Conservation (phyloP, 176 grass and related monocot species). For the Carex littledalei region DNA sequence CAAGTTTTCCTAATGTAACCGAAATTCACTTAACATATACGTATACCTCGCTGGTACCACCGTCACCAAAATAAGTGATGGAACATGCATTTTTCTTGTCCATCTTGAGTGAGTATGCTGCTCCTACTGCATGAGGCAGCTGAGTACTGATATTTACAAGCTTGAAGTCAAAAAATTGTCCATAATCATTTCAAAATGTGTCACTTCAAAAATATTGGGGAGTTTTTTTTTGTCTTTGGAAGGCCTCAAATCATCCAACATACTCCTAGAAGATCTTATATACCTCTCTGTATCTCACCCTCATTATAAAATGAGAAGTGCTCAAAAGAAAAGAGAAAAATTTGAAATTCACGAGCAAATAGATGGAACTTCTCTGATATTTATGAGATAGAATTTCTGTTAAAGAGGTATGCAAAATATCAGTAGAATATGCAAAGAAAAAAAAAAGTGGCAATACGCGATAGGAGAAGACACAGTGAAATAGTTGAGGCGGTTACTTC, state of each 20-base stretch:
- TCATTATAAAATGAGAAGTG: neutral
- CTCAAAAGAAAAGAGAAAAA: neutral
- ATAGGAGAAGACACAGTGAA: conserved; percentile 90
- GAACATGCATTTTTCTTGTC: conserved; percentile 74
- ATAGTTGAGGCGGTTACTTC: conserved; percentile 82
- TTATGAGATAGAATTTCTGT: neutral
- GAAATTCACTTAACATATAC: neutral
- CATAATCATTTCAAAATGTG: neutral
- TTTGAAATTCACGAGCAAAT: neutral
- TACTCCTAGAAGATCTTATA: neutral
- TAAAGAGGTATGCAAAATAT: neutral
- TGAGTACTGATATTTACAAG: conserved; percentile 55
- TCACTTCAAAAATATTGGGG: neutral
- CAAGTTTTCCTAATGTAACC: neutral
- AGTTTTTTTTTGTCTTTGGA: neutral
- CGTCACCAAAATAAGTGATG: conserved; percentile 86
- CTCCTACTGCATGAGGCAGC: conserved; percentile 92
- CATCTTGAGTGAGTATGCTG: conserved; percentile 95
- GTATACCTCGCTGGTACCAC: conserved; percentile 85
- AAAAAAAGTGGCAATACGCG: conserved; percentile 42
- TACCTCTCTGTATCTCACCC: neutral
- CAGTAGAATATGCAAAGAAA: neutral
- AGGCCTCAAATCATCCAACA: neutral
- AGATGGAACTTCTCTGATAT: neutral
- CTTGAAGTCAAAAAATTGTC: conserved; percentile 10